Conservation (phyloP, 768 basidiomycete species). For the Serendipita sp. region DNA sequence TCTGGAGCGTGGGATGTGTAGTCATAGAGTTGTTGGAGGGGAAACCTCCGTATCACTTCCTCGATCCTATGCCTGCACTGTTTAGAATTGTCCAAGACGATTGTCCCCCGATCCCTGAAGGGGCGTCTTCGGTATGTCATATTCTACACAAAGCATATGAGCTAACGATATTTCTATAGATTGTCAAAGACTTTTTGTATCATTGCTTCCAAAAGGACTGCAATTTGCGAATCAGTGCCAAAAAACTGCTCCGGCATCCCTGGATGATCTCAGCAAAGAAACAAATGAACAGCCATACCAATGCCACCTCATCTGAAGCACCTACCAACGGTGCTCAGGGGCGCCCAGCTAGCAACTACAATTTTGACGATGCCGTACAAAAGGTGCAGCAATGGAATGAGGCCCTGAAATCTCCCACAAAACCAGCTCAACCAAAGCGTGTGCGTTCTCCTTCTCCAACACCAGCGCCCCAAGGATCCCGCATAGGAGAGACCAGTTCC, state of each 20-base stretch:
- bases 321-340: conserved; percentile 22
- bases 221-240: conserved; percentile 85
- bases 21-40: conserved; percentile 88
- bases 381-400: conserved; percentile 99
- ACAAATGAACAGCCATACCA: conserved; percentile 35
- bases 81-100: conserved; percentile 99
- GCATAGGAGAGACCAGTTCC: conserved; percentile 8
- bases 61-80: conserved; percentile 96
- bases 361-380: conserved; percentile 85
- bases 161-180: conserved; percentile 20
- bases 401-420: conserved; percentile 55
- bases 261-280: conserved; percentile 87
- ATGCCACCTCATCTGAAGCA: conserved; percentile 16
- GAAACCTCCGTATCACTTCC: conserved; percentile 87
- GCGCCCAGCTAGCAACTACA: conserved; percentile 54
- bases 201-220: conserved; percentile 98
- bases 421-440: background rate
- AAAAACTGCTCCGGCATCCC: conserved; percentile 80
- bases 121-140: conserved; percentile 48
- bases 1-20: conserved; percentile 96
- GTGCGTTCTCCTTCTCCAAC: conserved; percentile 17
- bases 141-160: background rate
- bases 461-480: conserved; percentile 14
- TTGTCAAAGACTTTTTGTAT: conserved; percentile 90
- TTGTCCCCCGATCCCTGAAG: conserved; percentile 89